Evolutionary conservation across 352 stramenopile genomes (phyloP).

Genomic region (Phytophthora podocarpi): DNA sequence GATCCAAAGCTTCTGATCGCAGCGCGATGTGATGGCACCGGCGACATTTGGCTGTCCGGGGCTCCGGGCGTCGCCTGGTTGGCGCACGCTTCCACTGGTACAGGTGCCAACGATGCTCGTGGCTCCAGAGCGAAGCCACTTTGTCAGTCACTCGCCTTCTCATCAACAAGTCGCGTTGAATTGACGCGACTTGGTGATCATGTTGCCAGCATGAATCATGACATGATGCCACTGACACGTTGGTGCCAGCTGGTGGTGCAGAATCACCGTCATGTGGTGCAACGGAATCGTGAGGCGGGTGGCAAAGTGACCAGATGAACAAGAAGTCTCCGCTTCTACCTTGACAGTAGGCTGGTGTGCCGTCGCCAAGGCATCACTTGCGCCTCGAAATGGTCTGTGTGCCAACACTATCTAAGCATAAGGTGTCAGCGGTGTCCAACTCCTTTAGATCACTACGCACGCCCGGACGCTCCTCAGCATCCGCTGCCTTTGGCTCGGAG

Average conservation of each 20-base stretch:
- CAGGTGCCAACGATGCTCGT: slow-evolving; percentile 22
- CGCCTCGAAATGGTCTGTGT: slow-evolving; percentile 19
- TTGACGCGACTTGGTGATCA: background rate
- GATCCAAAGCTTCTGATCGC: slow-evolving; percentile 28
- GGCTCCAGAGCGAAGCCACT: slow-evolving; percentile 17
- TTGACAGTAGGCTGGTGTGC: background rate
- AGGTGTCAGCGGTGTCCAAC: slow-evolving; percentile 9
- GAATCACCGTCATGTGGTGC: slow-evolving; percentile 10
- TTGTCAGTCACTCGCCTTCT: slow-evolving; percentile 15
- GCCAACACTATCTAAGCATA: slow-evolving; percentile 22
- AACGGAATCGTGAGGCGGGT: slow-evolving; percentile 31
- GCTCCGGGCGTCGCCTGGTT: no score
- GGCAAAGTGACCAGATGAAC: slow-evolving; percentile 29
- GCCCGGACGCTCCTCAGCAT: slow-evolving; percentile 26
- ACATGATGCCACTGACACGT: no score
- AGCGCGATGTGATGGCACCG: slow-evolving; percentile 7
- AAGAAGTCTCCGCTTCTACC: slow-evolving; percentile 32
- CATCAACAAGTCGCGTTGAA: slow-evolving; percentile 8
- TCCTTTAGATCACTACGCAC: slow-evolving; percentile 12
- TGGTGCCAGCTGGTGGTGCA: slow-evolving; percentile 16
- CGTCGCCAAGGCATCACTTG: background rate
- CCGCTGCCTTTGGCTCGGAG: background rate
- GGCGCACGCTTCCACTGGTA: slow-evolving; percentile 10
- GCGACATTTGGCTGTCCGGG: slow-evolving; percentile 23
- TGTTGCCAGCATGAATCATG: no score